Conservation (phyloP, 371 early-diverging fungal species). For the Gilbertella persicaria region DNA sequence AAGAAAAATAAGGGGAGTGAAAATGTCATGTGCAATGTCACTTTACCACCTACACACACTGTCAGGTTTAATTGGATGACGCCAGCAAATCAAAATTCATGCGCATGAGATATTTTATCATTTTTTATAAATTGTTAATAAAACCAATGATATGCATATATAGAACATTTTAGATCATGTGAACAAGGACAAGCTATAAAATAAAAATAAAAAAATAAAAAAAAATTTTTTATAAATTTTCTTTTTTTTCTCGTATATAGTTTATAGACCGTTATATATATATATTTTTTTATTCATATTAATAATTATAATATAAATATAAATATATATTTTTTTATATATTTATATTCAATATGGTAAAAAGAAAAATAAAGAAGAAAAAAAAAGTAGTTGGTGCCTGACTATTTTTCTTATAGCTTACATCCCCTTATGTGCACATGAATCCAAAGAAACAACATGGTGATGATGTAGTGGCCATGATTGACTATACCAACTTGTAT, state of each 20-base stretch:
- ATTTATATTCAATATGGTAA: background rate
- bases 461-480: constrained; percentile 12
- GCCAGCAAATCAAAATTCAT: background rate
- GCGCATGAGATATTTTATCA: background rate
- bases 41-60: background rate
- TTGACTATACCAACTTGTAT: constrained; percentile 46
- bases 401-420: constrained; percentile 17
- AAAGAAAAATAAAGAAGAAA: too few relatives aligned
- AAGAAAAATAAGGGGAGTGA: background rate
- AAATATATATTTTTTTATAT: background rate
- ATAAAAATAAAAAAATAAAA: too few relatives aligned
- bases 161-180: background rate
- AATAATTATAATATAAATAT: background rate
- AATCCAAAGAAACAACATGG: constrained; percentile 3
- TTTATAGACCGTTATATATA: background rate
- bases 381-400: background rate
- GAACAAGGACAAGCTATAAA: too few relatives aligned
- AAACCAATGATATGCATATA: too few relatives aligned
- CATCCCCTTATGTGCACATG: constrained; percentile 27
- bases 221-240: background rate
- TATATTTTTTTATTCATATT: too few relatives aligned
- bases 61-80: background rate
- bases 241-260: background rate
- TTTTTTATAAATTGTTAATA: too few relatives aligned
- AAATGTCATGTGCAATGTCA: background rate